These are phyloP conservation scores for Pinus tabuliformis DNA, from an alignment of 75 land plant genomes.

Conservation along the genomic window DNA sequence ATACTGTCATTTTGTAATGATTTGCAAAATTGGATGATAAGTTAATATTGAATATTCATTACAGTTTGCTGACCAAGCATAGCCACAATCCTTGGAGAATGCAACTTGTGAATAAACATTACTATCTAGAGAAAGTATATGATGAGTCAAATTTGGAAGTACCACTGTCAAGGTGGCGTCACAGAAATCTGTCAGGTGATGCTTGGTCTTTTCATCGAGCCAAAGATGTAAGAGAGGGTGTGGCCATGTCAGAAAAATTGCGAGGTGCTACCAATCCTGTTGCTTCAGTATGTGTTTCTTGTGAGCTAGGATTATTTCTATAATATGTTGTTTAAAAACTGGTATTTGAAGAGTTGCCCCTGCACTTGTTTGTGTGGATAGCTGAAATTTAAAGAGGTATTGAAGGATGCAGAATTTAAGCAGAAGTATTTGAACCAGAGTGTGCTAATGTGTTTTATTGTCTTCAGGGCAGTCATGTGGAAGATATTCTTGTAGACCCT, in stretches of 20 bases:
- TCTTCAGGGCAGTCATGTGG: constrained; percentile 6
- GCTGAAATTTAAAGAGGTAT: background rate
- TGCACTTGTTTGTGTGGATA: background rate
- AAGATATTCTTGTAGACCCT: constrained; percentile 30
- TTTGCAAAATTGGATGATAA: background rate
- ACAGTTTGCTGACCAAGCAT: constrained; percentile 38
- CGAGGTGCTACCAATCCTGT: background rate
- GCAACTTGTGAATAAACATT: constrained; percentile 39
- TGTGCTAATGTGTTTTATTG: background rate
- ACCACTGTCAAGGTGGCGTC: constrained; percentile 44
- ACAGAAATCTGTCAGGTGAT: constrained; percentile 26
- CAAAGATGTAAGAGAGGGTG: background rate
- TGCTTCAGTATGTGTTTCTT: background rate
- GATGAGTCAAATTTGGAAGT: constrained; percentile 32
- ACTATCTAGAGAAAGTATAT: constrained; percentile 41
- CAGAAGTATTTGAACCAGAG: background rate
- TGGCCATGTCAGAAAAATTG: background rate
- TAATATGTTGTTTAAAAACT: background rate
- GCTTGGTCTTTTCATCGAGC: background rate
- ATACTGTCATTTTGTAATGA: background rate
- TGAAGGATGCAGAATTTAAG: background rate
- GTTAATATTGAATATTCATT: constrained; percentile 7
- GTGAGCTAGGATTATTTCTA: background rate
- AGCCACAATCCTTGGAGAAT: constrained; percentile 24
- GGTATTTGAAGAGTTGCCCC: background rate